Evolutionary conservation across 2,329 filamentous ascomycete genomes (phyloP), one percentile per base, ranked within the genome.

Genomic region (Fusarium praegraminearum): DNA sequence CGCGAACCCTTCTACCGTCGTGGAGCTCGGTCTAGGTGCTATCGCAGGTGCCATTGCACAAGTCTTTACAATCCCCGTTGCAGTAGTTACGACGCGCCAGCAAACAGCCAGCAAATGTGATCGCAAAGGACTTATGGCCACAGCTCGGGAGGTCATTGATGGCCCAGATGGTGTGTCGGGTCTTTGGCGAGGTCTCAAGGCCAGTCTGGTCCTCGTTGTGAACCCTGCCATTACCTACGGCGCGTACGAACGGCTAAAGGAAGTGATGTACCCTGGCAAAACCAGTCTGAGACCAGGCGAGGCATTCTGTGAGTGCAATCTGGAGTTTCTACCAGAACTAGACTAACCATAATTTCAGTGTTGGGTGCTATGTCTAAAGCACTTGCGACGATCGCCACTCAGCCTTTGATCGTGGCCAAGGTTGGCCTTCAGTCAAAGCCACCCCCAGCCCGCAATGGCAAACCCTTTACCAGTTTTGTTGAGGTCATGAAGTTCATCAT

Each of bases 181-280:
- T 16, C 86, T 99, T 44, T 99, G 96, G 96, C 91, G 95, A 80
- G 96, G 96, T 11, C 82, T 99, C 73, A 98, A 98, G 83, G 96
- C 96, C 57, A 98, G 94, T 79, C 86, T 99, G 78, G 95, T 99
- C 32, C 86, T 99, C 62, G 95, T 98, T 13, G 89, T 98, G 65
- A 99, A 99, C 79, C 96, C 96, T 13, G 93, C 94, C 47, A 99
- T 99, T 79, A 99, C 96, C 47, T 99, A 99, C 75, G 96, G 96
- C 55, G 94, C 94, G 56, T 99, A 98, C 77, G 94, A 99, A 83
- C 89, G 94, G 72, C 83, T 98, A 71, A 92, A 92, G 80, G 90
- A 91, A 36, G 74, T 88, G 12, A 74, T 98, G 28, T 98, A 93
- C 79, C 91, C 93, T 0, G 91, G 90, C 30, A 94, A 92, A 82